Conservation (phyloP, 768 basidiomycete genomes). For the Phanerochaete carnosa region DNA sequence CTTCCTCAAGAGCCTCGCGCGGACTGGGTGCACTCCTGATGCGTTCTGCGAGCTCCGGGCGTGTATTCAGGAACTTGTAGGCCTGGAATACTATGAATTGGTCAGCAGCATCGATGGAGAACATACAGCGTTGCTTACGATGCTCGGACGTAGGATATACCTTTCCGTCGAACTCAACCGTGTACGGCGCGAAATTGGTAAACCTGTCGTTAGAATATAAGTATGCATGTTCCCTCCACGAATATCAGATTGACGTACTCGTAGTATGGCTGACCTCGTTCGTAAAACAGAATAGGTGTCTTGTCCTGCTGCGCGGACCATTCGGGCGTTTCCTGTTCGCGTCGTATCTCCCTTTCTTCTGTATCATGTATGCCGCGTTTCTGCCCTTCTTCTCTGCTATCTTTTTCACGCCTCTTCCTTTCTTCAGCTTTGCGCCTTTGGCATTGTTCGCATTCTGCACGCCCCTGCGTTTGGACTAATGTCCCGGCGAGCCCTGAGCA, state of each 20-base stretch:
- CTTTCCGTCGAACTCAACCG: background rate
- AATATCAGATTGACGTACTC: background rate
- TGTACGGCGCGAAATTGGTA: slow-evolving; percentile 5
- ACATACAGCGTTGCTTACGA: background rate
- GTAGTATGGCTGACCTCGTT: slow-evolving; percentile 1
- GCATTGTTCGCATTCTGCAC: too few relatives aligned
- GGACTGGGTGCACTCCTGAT: slow-evolving; percentile 5
- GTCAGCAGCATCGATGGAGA: background rate
- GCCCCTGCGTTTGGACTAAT: too few relatives aligned
- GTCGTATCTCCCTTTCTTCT: background rate
- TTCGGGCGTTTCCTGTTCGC: too few relatives aligned
- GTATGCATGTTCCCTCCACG: too few relatives aligned
- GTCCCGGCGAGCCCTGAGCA: too few relatives aligned
- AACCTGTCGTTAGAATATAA: background rate
- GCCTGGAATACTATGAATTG: slow-evolving; percentile 10
- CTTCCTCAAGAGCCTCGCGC: slow-evolving; percentile 12
- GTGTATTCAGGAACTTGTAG: slow-evolving; percentile 7
- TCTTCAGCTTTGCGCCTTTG: too few relatives aligned
- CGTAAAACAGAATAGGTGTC: background rate
- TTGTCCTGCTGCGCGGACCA: too few relatives aligned
- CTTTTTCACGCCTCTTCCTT: too few relatives aligned
- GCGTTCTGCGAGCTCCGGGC: slow-evolving; percentile 14
- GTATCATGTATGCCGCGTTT: background rate
- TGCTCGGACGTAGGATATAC: background rate
- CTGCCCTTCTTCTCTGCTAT: too few relatives aligned